phyloP scores from a whole-genome alignment of 2,329 filamentous ascomycete genomes.

The Verticillium tricorpus region DNA sequence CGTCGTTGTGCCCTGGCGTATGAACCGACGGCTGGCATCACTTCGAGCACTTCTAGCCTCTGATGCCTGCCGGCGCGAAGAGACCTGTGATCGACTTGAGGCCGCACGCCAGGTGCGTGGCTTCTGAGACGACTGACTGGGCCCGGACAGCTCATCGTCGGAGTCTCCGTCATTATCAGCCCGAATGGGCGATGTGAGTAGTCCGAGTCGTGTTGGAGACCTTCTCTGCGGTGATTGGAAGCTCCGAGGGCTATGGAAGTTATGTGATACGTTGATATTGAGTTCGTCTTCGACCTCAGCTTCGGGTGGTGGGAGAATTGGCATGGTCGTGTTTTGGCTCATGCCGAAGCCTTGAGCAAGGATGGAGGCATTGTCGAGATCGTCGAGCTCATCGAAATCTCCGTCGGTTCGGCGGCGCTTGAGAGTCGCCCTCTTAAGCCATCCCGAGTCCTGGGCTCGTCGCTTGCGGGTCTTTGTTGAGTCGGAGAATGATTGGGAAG shows the following conservation, averaged over 20 bases:
- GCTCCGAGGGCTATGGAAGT: not conserved
- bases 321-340: not conserved
- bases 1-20: not conserved
- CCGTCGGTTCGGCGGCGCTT: constrained; percentile 20
- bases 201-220: not conserved
- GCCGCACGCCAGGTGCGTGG: constrained; percentile 8
- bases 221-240: not conserved
- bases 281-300: not conserved
- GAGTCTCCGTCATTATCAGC: not conserved
- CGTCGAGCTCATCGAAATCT: not conserved
- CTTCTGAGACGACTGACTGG: constrained; percentile 2
- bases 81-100: constrained; percentile 16
- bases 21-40: not conserved
- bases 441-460: constrained; percentile 21
- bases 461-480: constrained; percentile 4
- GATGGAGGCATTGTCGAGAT: not conserved
- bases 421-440: constrained; percentile 23
- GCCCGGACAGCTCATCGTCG: constrained; percentile 1
- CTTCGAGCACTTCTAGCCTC: constrained; percentile 5
- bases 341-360: not conserved
- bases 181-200: not conserved
- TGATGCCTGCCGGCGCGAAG: constrained; percentile 17
- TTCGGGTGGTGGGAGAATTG: not conserved
- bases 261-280: not conserved
- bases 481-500: constrained; percentile 13